phyloP scores from a whole-genome alignment of 2,329 filamentous ascomycete species.

The Dryadomyces sulphureus region DNA sequence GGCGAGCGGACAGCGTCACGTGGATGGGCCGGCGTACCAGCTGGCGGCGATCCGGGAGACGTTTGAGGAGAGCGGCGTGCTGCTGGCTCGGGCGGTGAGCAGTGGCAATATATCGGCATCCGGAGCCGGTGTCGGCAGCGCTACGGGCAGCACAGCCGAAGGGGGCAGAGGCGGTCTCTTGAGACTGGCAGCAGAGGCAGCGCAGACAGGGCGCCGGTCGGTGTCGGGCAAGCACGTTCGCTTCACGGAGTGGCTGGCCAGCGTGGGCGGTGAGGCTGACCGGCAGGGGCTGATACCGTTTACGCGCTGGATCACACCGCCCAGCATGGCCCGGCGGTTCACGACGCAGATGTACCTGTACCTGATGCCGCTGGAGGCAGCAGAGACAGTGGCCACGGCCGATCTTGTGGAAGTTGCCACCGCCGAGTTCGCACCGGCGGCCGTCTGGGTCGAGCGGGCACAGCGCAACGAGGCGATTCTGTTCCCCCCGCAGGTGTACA shows the following conservation, averaged over 20 bases:
- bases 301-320: constrained; percentile 82
- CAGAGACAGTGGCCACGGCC: constrained; percentile 42
- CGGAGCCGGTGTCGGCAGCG: constrained; percentile 19
- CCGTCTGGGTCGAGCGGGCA: constrained; percentile 54
- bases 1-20: constrained; percentile 46
- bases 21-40: constrained; percentile 61
- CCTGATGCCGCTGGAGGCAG: constrained; percentile 50
- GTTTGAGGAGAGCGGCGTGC: constrained; percentile 87
- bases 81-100: constrained; percentile 42
- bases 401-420: constrained; percentile 41
- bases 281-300: constrained; percentile 61
- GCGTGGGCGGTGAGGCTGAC: constrained; percentile 47
- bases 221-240: constrained; percentile 52
- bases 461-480: constrained; percentile 56
- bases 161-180: constrained; percentile 21
- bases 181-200: constrained; percentile 42
- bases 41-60: constrained; percentile 77
- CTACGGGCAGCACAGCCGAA: constrained; percentile 2
- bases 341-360: constrained; percentile 97
- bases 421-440: constrained; percentile 57
- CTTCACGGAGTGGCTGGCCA: constrained; percentile 51
- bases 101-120: too few relatives aligned
- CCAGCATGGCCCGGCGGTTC: constrained; percentile 59
- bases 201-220: constrained; percentile 49
- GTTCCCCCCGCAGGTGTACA: constrained; percentile 79